Evolutionary conservation across 2,329 filamentous ascomycete genomes (phyloP).

Genomic region (Sporothrix euskadiensis): DNA sequence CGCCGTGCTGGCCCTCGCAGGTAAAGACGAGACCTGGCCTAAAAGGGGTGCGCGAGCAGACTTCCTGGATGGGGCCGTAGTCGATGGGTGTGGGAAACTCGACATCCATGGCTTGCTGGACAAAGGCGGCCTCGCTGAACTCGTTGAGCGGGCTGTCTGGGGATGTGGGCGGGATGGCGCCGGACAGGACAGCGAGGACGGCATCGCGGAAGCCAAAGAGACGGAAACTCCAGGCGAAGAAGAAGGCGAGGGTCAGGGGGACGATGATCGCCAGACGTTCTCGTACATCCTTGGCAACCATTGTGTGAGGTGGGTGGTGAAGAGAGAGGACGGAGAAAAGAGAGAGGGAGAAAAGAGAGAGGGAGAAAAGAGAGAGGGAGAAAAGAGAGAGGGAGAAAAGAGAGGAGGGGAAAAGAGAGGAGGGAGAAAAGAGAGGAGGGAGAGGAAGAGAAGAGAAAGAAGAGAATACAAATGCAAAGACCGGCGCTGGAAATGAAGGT

Average conservation of each 20-base stretch:
- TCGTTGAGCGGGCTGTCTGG: neutral
- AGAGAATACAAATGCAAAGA: neutral
- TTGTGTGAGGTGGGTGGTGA: neutral
- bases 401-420: too few relatives aligned
- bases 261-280: conserved; percentile 23
- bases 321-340: neutral
- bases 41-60: conserved; percentile 40
- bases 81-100: conserved; percentile 43
- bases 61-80: conserved; percentile 39
- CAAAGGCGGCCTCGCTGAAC: conserved; percentile 30
- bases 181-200: conserved; percentile 15
- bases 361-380: too few relatives aligned
- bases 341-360: neutral
- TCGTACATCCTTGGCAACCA: conserved; percentile 20
- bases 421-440: neutral
- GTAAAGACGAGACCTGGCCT: conserved; percentile 43
- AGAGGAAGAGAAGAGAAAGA: neutral
- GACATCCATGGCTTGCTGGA: conserved; percentile 37
- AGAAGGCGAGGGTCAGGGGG: conserved; percentile 14
- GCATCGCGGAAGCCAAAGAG: conserved; percentile 28
- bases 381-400: neutral
- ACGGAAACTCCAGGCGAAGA: conserved; percentile 29
- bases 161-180: neutral
- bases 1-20: conserved; percentile 45
- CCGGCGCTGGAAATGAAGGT: neutral